Evolutionary conservation across 805 yeast species (phyloP), one percentile per base, ranked within the genome.

Genomic region (Cyberlindnera lachancei): DNA sequence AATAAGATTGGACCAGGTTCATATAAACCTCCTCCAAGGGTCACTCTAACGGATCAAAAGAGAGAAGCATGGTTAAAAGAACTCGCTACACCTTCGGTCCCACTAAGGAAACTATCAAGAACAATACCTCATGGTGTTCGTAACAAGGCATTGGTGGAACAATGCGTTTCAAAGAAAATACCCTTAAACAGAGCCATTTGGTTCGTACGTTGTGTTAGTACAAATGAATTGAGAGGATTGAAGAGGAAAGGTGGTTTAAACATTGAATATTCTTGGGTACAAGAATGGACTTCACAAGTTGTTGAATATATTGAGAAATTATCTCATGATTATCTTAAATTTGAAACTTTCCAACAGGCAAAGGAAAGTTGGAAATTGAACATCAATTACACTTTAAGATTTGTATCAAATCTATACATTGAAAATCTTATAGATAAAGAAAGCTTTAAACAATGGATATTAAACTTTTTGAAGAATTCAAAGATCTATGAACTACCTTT

Each of bases 61-160:
- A 70, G 79, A 37, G 95, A 85, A 39, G 63, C 76, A 3, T 90
- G 98, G 98, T 61, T 90, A 29, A 70, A 69, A 32, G 94, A 86
- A 48, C 64, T 90, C 31, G 84, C 92, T 4, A 68, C 81, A 32
- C 70, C 80, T 0, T 57, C 63, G 14, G 66, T 79, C 0, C 82
- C 95, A 1, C 60, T 90, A 30, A 64, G 70, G 26, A 73, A 71
- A 37, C 68, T 88, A 4, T 70, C 92, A 3, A 66, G 83, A 33
- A 83, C 87, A 14, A 71, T 90, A 7, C 97, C 98, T 0, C 96
- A 90, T 53, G 96, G 96, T 0, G 72, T 88, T 15, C 65, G 88
- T 42, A 82, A 84, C 51, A 73, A 75, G 42, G 66, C 70, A 1
- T 61, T 90, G 14, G 52, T 90, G 4, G 96, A 87, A 41, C 83